Base-by-base conservation (phyloP, 1,284 basidiomycete species). In the Puccinia coronata region DNA sequence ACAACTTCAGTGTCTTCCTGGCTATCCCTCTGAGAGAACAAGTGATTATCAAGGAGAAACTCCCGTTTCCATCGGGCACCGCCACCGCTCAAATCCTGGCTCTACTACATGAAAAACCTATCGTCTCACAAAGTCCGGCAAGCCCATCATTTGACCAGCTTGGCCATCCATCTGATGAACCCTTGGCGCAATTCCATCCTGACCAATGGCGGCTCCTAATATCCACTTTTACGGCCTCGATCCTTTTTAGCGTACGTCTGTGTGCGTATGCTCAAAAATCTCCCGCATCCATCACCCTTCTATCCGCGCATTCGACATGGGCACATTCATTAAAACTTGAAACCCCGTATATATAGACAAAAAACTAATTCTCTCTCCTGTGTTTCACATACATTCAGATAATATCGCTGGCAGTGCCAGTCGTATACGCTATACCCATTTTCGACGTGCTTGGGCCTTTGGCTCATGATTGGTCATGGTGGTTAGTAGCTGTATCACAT, bases 51-150 rank as follows among this genome's bases (percentile, higher is more conserved):
- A 92, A 95, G 86, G 96, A 98, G 86, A 92, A 96, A 86, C 90
- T 98, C 20, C 89, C 93, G 0, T 98, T 98, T 84, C 96, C 96
- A 0, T 95, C 93, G 0, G 96, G 96, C 31, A 97, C 84, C 93
- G n/a, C 96, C 0, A 98, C 96, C 0, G 96, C 96, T 0, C 96
- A 98, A 84, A 89, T 98, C 25, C 95, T 98, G 69, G 92, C 93
- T 0, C 92, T 98, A 14, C 89, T 98, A n/a, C 95, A 98, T 84
- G 86, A 90, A 82, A 86, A 92, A 70, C 92, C 92, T 1, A 67
- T 69, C 20, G n/a, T 78, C 36, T 55, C 63, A 43, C 36, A 43
- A 25, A 4, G 31, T 31, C 31, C 76, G 43, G 12, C 36, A 12
- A 47, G 34, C 34, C 20, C 1, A 34, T n/a, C n/a, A 8, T 69